Conservation (phyloP, 495 filamentous ascomycete genomes). For the Letharia columbiana region DNA sequence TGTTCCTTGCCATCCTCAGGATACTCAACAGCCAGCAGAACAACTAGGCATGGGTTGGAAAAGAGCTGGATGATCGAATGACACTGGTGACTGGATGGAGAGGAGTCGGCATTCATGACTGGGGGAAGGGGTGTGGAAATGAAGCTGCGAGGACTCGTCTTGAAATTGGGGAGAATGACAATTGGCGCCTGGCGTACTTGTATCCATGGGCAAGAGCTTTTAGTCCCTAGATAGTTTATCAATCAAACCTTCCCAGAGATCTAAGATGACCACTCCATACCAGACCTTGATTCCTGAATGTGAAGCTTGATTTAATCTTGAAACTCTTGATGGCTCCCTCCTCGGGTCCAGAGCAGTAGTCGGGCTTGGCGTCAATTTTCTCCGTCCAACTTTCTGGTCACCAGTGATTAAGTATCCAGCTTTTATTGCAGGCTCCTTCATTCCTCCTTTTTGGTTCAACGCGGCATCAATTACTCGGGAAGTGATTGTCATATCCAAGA, state of each 20-base stretch:
- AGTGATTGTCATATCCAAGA: neutral
- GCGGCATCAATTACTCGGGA: neutral
- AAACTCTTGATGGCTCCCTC: neutral
- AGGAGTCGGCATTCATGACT: neutral
- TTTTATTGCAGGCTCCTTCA: neutral
- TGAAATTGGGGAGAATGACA: neutral
- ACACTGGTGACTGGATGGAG: neutral
- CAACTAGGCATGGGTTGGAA: conserved; percentile 42
- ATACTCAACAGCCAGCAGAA: conserved; percentile 84
- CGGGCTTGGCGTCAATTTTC: conserved; percentile 8
- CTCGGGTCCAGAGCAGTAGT: neutral
- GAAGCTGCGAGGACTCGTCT: neutral
- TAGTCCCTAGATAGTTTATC: neutral
- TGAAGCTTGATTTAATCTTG: neutral
- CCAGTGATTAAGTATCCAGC: neutral
- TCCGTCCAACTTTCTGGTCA: neutral
- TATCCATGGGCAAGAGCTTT: neutral
- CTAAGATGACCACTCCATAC: neutral
- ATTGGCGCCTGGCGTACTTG: neutral
- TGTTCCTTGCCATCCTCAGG: conserved; percentile 86
- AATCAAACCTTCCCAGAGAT: neutral
- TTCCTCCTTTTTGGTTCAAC: neutral
- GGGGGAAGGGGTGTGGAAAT: too few species aligned
- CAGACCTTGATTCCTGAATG: neutral
- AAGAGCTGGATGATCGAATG: neutral